Evolutionary conservation across 2,329 filamentous ascomycete species (phyloP).

Genomic region (Raffaelea deltoideospora): DNA sequence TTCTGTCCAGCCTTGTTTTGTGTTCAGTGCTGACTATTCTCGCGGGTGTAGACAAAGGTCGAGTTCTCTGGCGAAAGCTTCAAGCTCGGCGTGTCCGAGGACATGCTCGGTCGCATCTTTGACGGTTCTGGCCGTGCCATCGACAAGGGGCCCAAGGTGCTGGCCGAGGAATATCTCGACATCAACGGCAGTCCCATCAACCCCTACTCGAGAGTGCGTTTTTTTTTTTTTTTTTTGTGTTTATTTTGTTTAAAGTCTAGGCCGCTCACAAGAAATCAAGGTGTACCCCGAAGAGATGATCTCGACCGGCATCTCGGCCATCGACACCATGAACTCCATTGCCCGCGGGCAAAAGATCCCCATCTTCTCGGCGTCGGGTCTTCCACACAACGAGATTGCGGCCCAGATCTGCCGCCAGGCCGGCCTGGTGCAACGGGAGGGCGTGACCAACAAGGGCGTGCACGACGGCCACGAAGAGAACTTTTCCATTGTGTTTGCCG

Average conservation of each 20-base stretch:
- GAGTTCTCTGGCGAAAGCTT: slow-evolving; percentile 94
- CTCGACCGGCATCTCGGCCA: slow-evolving; percentile 95
- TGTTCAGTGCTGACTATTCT: too few species aligned
- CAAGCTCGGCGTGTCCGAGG: slow-evolving; percentile 97
- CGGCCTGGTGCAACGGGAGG: slow-evolving; percentile 66
- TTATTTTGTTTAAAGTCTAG: slow-evolving; percentile 7
- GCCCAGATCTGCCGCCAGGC: slow-evolving; percentile 98
- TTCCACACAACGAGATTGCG: slow-evolving; percentile 98
- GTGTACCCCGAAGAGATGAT: slow-evolving; percentile 99
- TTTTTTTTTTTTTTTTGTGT: neutral
- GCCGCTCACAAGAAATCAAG: too few species aligned
- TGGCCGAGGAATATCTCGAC: slow-evolving; percentile 95
- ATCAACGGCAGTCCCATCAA: slow-evolving; percentile 99
- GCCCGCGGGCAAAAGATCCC: slow-evolving; percentile 99
- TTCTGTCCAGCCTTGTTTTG: too few species aligned
- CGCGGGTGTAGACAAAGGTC: slow-evolving; percentile 82
- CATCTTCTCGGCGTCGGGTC: slow-evolving; percentile 95
- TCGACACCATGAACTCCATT: slow-evolving; percentile 96
- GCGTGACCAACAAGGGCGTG: slow-evolving; percentile 76
- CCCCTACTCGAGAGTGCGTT: slow-evolving; percentile 78
- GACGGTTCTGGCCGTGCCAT: slow-evolving; percentile 96
- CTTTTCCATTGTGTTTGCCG: slow-evolving; percentile 98
- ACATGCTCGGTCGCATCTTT: slow-evolving; percentile 98
- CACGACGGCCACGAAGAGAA: slow-evolving; percentile 98
- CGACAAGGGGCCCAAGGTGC: slow-evolving; percentile 95